Conservation (phyloP, 2,329 filamentous ascomycete species). For the Ascocoryne sarcoides region DNA sequence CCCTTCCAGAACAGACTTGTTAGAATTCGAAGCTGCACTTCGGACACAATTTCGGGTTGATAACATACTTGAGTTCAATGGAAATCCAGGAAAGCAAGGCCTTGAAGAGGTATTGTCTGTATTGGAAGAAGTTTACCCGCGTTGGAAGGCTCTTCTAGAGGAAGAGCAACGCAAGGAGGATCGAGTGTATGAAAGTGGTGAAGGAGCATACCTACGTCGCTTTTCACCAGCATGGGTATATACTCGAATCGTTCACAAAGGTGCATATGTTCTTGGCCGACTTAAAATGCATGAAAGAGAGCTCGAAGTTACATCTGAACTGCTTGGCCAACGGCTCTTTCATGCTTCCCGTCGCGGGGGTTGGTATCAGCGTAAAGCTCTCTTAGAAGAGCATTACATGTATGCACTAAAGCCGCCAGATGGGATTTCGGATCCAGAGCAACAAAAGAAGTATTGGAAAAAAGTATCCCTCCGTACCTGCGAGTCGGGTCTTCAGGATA, state of each 20-base stretch:
- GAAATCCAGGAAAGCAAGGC: conserved; percentile 55
- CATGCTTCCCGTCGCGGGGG: conserved; percentile 75
- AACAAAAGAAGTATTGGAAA: conserved; percentile 77
- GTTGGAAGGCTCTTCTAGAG: conserved; percentile 66
- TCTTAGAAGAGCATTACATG: conserved; percentile 96
- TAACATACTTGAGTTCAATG: conserved; percentile 70
- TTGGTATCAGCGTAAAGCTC: conserved; percentile 93
- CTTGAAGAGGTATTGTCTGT: conserved; percentile 61
- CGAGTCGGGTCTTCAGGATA: conserved; percentile 77
- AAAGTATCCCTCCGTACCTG: conserved; percentile 69
- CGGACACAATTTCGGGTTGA: conserved; percentile 77
- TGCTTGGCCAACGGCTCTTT: conserved; percentile 75
- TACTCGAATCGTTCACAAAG: conserved; percentile 87
- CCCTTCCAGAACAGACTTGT: conserved; percentile 58
- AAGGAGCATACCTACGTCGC: conserved; percentile 80
- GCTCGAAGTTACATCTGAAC: conserved; percentile 61
- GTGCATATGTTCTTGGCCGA: conserved; percentile 66
- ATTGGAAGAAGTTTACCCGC: conserved; percentile 66
- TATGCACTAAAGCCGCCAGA: conserved; percentile 37
- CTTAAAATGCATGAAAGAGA: conserved; percentile 75
- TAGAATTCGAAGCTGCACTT: conserved; percentile 86
- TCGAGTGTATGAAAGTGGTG: conserved; percentile 67
- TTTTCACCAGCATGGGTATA: conserved; percentile 92
- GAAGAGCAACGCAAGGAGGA: conserved; percentile 76
- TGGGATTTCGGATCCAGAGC: conserved; percentile 35